Percentiles rank a stretch among this genome's conserved stretches.
These are phyloP conservation scores for Tuber calosporum DNA, from an alignment of 495 filamentous ascomycete genomes.

Conservation along the genomic window DNA sequence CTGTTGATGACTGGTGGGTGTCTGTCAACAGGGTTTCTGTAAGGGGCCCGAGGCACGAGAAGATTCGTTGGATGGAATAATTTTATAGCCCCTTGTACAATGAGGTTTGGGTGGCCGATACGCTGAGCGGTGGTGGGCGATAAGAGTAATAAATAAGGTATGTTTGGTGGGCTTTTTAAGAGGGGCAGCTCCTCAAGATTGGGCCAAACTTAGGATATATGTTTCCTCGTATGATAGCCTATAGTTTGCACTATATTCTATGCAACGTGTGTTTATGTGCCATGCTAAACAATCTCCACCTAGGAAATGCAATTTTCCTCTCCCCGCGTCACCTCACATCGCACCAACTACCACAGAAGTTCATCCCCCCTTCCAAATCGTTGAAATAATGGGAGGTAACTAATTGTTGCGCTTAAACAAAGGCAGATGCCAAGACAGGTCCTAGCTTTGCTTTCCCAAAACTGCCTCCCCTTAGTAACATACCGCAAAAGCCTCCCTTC, in stretches of 20 bases:
- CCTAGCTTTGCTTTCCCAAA: background rate
- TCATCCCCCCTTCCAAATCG: background rate
- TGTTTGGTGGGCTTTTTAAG: background rate
- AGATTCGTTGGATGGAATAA: background rate
- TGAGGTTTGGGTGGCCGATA: background rate
- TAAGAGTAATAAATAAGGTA: too few relatives aligned
- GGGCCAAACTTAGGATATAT: background rate
- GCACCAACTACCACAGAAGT: too few relatives aligned
- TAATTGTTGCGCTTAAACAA: background rate
- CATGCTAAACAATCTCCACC: background rate
- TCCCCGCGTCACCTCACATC: background rate
- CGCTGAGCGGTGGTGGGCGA: background rate
- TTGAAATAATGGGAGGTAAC: background rate
- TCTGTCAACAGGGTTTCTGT: background rate
- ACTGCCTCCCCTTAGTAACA: background rate
- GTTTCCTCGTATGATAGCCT: too few relatives aligned
- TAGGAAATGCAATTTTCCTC: background rate
- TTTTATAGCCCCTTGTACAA: background rate
- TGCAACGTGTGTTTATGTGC: background rate
- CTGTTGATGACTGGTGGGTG: background rate
- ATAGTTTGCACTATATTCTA: background rate
- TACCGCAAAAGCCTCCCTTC: background rate
- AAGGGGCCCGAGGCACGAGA: background rate
- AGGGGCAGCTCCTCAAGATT: background rate
- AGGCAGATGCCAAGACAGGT: background rate